phyloP scores from a whole-genome alignment of 768 basidiomycete species.

The Hebeloma cylindrosporum region DNA sequence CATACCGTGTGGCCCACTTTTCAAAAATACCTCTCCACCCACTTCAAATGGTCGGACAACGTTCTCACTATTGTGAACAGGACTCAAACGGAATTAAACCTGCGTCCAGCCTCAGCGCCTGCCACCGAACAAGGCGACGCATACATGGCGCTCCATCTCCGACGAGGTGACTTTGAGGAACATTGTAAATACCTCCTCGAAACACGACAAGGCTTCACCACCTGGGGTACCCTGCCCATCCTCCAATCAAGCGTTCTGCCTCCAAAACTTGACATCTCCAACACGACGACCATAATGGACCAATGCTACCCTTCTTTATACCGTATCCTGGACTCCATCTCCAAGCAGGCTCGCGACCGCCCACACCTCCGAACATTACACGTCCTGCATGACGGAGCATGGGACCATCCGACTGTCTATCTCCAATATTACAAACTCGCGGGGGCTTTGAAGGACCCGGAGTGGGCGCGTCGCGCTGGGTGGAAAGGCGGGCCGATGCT shows the following conservation, averaged over 20 bases:
- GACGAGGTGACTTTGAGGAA: slow-evolving; percentile 46
- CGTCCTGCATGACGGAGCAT: slow-evolving; percentile 47
- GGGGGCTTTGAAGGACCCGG: slow-evolving; percentile 34
- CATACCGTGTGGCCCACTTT: slow-evolving; percentile 43
- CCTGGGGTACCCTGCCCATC: slow-evolving; percentile 47
- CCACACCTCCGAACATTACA: slow-evolving; percentile 41
- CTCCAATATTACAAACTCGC: slow-evolving; percentile 41
- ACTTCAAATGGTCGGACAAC: slow-evolving; percentile 43
- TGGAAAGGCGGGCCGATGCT: slow-evolving; percentile 45
- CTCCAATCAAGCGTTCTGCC: slow-evolving; percentile 31
- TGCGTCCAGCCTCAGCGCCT: slow-evolving; percentile 26
- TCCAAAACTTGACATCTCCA: slow-evolving; percentile 36
- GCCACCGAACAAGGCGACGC: slow-evolving; percentile 30
- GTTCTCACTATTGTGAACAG: slow-evolving; percentile 36
- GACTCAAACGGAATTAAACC: slow-evolving; percentile 32
- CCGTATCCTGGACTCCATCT: slow-evolving; percentile 42
- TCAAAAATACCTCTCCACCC: slow-evolving; percentile 35
- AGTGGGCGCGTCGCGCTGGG: slow-evolving; percentile 32
- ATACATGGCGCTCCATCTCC: slow-evolving; percentile 49
- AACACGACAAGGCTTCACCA: slow-evolving; percentile 40
- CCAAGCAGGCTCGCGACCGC: slow-evolving; percentile 31
- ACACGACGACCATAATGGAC: slow-evolving; percentile 37
- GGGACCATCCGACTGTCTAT: slow-evolving; percentile 46
- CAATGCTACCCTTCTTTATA: slow-evolving; percentile 45
- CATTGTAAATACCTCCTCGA: slow-evolving; percentile 40